Base-by-base conservation (phyloP, 257 asterid genomes). In the Nemophila menziesii region DNA sequence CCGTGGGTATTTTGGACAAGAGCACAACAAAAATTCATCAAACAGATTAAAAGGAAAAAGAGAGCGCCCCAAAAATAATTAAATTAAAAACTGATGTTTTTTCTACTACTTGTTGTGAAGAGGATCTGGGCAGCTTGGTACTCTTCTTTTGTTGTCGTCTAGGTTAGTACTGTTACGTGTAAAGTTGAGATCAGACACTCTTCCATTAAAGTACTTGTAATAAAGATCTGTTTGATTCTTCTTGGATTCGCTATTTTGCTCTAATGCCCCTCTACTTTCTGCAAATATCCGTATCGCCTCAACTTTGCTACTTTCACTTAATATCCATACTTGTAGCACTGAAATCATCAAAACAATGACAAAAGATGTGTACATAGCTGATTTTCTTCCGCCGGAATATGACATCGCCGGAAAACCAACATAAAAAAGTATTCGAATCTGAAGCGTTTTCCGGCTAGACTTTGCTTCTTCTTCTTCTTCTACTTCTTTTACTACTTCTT, bases 81-180 rank as follows among this genome's bases (percentile, higher is more conserved):
- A 29, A 29, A 29, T 7, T 4, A 26, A 33, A 20, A 49, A 8
- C 2, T 29, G 8, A 39, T 24, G 20, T 20, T 21, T 44, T 55
- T 33, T 46, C 33, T 51, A 50, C 66, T 57, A 60, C 67, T 77
- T 61, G 71, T 86, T 86, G 63, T 86, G 97, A 39, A 86, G 93
- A 64, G 87, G 87, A 79, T 86, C 97, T 65, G 97, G 93, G 70
- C 94, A 79, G 70, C 94, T 86, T 39, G 94, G 80, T 23, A 82
- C 66, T 17, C 58, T 63, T 65, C 97, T 67, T 55, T 77, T 77
- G 53, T 48, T 63, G 38, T 72, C 85, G 38, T 72, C 85, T 48
- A 63, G 67, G 49, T 77, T 72, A 20, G 70, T 61, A 46, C 45
- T 68, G 53, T 71, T 65, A 17, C 43, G 54, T 13, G 52, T 51